Evolutionary conservation across 495 filamentous ascomycete genomes (phyloP).

Genomic region (Xylaria curta): DNA sequence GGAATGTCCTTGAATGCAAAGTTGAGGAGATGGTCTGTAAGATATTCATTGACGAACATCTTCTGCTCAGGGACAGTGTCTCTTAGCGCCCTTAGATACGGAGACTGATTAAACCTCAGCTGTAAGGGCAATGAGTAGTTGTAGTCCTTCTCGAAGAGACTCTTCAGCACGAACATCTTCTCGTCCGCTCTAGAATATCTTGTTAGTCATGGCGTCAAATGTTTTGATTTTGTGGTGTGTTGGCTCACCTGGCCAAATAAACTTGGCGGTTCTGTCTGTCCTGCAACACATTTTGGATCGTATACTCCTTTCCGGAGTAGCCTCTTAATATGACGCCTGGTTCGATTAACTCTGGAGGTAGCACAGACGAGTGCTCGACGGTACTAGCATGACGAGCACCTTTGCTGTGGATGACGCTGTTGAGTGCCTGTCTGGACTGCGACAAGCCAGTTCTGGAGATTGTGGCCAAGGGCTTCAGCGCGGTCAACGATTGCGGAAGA

Average conservation of each 20-base stretch:
- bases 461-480: slow-evolving; percentile 24
- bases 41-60: slow-evolving; percentile 57
- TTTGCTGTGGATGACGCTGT: not conserved
- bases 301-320: slow-evolving; percentile 46
- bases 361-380: slow-evolving; percentile 26
- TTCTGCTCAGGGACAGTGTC: slow-evolving; percentile 55
- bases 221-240: not conserved
- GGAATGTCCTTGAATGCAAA: slow-evolving; percentile 51
- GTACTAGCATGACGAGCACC: slow-evolving; percentile 26
- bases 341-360: slow-evolving; percentile 28
- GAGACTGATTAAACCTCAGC: slow-evolving; percentile 44
- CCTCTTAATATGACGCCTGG: slow-evolving; percentile 41
- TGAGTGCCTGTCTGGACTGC: slow-evolving; percentile 17
- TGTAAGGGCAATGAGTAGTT: slow-evolving; percentile 50
- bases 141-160: slow-evolving; percentile 48
- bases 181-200: slow-evolving; percentile 39
- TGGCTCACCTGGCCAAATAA: slow-evolving; percentile 41
- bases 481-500: slow-evolving; percentile 23
- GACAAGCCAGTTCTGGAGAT: slow-evolving; percentile 20
- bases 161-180: slow-evolving; percentile 52
- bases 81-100: slow-evolving; percentile 45
- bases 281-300: slow-evolving; percentile 46
- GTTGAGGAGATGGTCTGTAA: slow-evolving; percentile 51
- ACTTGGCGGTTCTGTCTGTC: slow-evolving; percentile 45
- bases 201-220: not conserved